phyloP scores from a whole-genome alignment of 2,329 filamentous ascomycete species.

The Cercospora berteroae region DNA sequence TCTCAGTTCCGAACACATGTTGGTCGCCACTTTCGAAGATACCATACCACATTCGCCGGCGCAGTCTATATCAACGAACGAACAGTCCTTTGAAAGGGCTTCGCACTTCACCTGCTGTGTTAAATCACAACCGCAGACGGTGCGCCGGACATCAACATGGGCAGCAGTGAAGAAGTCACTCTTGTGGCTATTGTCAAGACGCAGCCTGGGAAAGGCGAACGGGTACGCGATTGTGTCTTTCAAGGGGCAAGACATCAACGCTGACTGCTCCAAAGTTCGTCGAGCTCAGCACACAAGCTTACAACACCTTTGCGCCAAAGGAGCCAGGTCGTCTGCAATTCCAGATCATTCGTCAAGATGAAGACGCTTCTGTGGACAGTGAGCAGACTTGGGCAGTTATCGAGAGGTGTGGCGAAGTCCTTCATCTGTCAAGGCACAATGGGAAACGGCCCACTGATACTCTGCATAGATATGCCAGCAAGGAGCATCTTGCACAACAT shows the following conservation, averaged over 20 bases:
- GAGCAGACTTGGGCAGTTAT: constrained; percentile 5
- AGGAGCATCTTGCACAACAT: neutral
- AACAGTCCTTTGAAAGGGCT: neutral
- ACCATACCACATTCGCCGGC: neutral
- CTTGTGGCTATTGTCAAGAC: constrained; percentile 12
- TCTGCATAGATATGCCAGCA: neutral
- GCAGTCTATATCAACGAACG: neutral
- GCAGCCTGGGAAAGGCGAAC: constrained; percentile 10
- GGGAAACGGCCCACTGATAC: neutral
- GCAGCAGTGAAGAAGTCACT: constrained; percentile 4
- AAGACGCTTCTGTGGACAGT: neutral
- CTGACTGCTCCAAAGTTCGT: neutral
- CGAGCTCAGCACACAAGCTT: constrained; percentile 1
- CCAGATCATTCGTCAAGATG: neutral
- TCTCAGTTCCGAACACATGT: neutral
- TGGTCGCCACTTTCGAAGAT: neutral
- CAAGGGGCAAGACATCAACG: neutral
- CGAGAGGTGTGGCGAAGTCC: neutral
- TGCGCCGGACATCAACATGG: neutral
- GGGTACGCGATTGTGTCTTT: neutral
- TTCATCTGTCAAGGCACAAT: neutral
- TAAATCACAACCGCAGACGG: no score
- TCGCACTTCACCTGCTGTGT: no score
- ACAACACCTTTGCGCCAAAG: neutral
- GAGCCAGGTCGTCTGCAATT: constrained; percentile 10